Evolutionary conservation across 345 rosid genomes (phyloP).

Genomic region (Geranium rotundifolium): DNA sequence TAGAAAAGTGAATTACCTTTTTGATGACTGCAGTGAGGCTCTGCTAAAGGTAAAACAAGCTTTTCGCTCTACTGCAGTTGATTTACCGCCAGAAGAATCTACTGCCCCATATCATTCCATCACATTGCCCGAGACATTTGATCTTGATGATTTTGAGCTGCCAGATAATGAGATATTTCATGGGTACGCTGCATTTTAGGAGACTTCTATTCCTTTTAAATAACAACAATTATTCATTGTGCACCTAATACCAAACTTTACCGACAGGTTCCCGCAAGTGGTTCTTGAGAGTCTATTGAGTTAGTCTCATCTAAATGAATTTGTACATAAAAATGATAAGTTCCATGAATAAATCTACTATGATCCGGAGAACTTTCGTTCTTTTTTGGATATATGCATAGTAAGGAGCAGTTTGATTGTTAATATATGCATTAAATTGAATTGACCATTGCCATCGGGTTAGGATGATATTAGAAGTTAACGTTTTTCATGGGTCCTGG

Average conservation of each 20-base stretch:
- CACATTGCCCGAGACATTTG: constrained; percentile 99
- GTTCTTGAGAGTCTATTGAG: no score
- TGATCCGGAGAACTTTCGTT: no score
- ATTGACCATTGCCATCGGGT: background rate
- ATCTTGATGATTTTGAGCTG: constrained; percentile 99
- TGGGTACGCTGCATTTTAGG: constrained; percentile 47
- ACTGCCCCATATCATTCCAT: constrained; percentile 98
- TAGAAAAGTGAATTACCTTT: constrained; percentile 95
- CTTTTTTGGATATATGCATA: no score
- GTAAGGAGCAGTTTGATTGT: background rate
- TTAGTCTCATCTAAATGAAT: no score
- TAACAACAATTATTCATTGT: background rate
- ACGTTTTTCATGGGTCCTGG: background rate
- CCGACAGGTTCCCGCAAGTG: no score
- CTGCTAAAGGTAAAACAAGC: constrained; percentile 98
- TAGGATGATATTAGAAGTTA: background rate
- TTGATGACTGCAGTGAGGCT: constrained; percentile 99
- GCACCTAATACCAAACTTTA: background rate
- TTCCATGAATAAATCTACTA: no score
- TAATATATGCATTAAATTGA: background rate
- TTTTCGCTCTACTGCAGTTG: constrained; percentile 95
- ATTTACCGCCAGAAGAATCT: constrained; percentile 96
- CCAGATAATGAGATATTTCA: constrained; percentile 90
- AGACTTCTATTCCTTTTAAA: background rate
- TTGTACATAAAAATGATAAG: no score